Evolutionary conservation across 306 rosid species (phyloP).

Genomic region (Sicyos edulis): DNA sequence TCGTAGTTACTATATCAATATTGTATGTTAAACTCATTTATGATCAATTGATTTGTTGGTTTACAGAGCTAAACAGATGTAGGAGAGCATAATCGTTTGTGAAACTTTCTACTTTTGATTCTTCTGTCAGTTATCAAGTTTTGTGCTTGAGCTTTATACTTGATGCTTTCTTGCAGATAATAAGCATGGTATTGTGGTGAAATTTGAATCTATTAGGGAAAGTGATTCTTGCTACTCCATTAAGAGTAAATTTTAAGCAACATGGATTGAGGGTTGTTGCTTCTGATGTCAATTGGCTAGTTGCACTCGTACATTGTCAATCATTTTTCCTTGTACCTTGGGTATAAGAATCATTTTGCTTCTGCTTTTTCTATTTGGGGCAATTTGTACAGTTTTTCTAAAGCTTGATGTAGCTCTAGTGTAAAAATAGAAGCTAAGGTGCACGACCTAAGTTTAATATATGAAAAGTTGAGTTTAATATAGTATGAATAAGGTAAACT

Average conservation of each 20-base stretch:
- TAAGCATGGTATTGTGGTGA: constrained; percentile 59
- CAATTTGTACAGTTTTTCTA: not conserved
- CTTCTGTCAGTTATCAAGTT: constrained; percentile 17
- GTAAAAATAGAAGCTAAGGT: not conserved
- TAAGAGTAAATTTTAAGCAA: constrained; percentile 60
- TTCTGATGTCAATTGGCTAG: constrained; percentile 41
- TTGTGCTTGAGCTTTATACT: constrained; percentile 22
- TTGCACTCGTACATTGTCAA: constrained; percentile 90
- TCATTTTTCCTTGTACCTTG: constrained; percentile 71
- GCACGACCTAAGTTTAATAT: not conserved
- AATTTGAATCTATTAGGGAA: constrained; percentile 86
- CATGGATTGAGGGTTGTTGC: constrained; percentile 56
- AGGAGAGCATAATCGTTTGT: not conserved
- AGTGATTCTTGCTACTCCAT: constrained; percentile 92
- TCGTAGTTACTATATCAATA: not conserved
- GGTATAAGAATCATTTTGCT: constrained; percentile 36
- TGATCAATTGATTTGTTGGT: not conserved
- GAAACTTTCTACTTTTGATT: not conserved
- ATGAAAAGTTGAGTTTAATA: not conserved
- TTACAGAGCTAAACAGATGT: not conserved
- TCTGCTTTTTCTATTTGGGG: not conserved
- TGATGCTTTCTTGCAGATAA: constrained; percentile 49
- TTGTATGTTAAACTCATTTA: not conserved
- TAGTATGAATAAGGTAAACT: not conserved
- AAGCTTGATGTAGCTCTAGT: not conserved